A percentile compares a stretch with the other conserved stretches of the same genome.
These are phyloP conservation scores for Ceratocystis diversiconidia DNA, from an alignment of 2,329 filamentous ascomycete genomes.

Conservation along the genomic window DNA sequence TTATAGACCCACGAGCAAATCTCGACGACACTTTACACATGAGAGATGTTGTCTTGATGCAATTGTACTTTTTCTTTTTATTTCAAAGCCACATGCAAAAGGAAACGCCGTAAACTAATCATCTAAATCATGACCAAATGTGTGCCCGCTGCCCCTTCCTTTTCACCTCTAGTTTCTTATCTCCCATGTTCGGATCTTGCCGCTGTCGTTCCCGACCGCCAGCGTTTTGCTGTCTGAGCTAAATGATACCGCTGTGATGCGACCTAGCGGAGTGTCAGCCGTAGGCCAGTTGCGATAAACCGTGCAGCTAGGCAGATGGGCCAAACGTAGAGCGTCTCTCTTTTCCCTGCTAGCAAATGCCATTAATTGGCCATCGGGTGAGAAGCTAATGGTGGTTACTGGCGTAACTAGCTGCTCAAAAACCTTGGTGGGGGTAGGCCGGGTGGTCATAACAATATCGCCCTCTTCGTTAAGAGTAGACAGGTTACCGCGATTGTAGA, in stretches of 20 bases:
- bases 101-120: conserved; percentile 12
- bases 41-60: neutral
- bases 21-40: neutral
- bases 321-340: conserved; percentile 72
- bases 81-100: conserved; percentile 4
- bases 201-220: conserved; percentile 76
- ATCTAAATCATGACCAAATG: conserved; percentile 18
- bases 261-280: conserved; percentile 70
- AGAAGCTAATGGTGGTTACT: conserved; percentile 65
- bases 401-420: conserved; percentile 83
- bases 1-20: neutral
- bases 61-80: conserved; percentile 10
- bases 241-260: conserved; percentile 63
- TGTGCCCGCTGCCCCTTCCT: neutral
- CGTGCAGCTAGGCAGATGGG: conserved; percentile 81
- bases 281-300: conserved; percentile 98
- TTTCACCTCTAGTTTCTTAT: conserved; percentile 44
- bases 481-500: conserved; percentile 72
- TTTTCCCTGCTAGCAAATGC: conserved; percentile 78
- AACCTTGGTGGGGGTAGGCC: conserved; percentile 56
- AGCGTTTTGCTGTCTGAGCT: conserved; percentile 52
- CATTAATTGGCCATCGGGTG: conserved; percentile 77
- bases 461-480: conserved; percentile 28
- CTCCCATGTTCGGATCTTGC: conserved; percentile 85
- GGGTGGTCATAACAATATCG: conserved; percentile 38